A percentile compares a stretch with the other conserved stretches of the same genome.
phyloP scores from a whole-genome alignment of 495 filamentous ascomycete genomes.

The Aspergillus asperescens region DNA sequence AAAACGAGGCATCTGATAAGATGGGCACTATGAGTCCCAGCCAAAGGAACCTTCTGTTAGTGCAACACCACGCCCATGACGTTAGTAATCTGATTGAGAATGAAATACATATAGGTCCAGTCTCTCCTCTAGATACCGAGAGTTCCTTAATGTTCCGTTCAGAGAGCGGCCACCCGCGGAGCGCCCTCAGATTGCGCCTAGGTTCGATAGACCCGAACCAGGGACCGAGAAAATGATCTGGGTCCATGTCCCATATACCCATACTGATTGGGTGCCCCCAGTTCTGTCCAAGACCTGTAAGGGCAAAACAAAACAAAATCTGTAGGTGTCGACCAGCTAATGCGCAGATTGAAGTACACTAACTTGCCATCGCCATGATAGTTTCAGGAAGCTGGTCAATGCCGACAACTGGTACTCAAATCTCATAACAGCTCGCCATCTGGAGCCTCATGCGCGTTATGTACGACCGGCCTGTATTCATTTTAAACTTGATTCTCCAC shows the following conservation, averaged over 20 bases:
- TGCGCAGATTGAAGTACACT: not conserved
- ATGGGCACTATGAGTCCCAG: slow-evolving; percentile 1
- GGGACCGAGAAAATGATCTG: slow-evolving; percentile 52
- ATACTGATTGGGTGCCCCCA: slow-evolving; percentile 58
- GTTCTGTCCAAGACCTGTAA: slow-evolving; percentile 20
- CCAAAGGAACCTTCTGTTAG: slow-evolving; percentile 13
- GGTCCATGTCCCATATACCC: slow-evolving; percentile 63
- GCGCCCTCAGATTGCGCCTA: slow-evolving; percentile 26
- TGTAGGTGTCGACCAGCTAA: slow-evolving; percentile 16
- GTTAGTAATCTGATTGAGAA: not conserved
- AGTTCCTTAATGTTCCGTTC: slow-evolving; percentile 26
- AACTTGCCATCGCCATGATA: slow-evolving; percentile 8
- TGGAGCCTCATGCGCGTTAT: slow-evolving; percentile 44
- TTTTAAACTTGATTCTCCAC: slow-evolving; percentile 28
- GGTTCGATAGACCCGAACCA: slow-evolving; percentile 38
- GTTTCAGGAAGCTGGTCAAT: slow-evolving; percentile 48
- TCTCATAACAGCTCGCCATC: slow-evolving; percentile 43
- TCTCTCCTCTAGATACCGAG: slow-evolving; percentile 18
- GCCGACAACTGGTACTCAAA: slow-evolving; percentile 42
- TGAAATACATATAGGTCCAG: not conserved
- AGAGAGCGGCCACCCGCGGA: slow-evolving; percentile 28
- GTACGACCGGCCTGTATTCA: slow-evolving; percentile 37
- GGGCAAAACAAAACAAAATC: slow-evolving; percentile 26
- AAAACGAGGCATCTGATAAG: not conserved
- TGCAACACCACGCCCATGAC: not conserved